These are phyloP conservation scores for Pleurotus citrinopileatus DNA, from an alignment of 768 basidiomycete genomes.

Conservation along the genomic window DNA sequence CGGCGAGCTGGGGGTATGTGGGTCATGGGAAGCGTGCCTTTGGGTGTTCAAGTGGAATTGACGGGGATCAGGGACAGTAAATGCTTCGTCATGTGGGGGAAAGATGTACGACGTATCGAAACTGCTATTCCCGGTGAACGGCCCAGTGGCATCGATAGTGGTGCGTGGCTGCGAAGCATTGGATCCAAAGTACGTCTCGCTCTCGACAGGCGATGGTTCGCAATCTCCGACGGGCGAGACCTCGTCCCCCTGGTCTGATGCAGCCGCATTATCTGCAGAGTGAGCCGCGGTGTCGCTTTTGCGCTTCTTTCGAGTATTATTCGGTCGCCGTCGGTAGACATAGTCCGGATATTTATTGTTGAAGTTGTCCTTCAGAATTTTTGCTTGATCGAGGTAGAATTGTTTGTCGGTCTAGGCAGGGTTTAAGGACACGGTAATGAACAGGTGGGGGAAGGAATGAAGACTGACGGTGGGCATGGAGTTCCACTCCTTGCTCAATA, in stretches of 20 bases:
- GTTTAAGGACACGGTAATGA: not conserved
- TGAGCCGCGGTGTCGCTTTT: conserved; percentile 32
- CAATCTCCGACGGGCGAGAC: conserved; percentile 12
- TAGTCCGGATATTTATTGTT: conserved; percentile 87
- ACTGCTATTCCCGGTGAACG: not conserved
- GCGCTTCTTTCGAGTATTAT: conserved; percentile 72
- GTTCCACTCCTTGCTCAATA: conserved; percentile 85
- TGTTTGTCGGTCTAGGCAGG: conserved; percentile 67
- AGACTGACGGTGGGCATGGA: conserved; percentile 66
- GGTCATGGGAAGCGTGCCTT: not conserved
- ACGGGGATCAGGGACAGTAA: not conserved
- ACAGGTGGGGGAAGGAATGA: conserved; percentile 4
- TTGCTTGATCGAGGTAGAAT: conserved; percentile 86
- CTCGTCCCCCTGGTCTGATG: conserved; percentile 12
- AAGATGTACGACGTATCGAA: conserved; percentile 9
- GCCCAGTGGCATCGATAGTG: not conserved
- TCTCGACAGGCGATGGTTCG: conserved; percentile 13
- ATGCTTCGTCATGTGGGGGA: not conserved
- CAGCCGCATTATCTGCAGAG: conserved; percentile 23
- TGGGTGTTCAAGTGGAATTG: not conserved
- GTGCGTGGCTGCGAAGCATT: conserved; percentile 4
- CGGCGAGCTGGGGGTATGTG: not conserved
- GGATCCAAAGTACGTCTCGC: conserved; percentile 3
- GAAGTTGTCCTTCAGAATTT: conserved; percentile 81
- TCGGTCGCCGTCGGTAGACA: conserved; percentile 83